Percentiles rank a stretch among this genome's conserved stretches.
Conservation (phyloP, 192 early-diverging fungal genomes). For the Umbelopsis vinacea region DNA sequence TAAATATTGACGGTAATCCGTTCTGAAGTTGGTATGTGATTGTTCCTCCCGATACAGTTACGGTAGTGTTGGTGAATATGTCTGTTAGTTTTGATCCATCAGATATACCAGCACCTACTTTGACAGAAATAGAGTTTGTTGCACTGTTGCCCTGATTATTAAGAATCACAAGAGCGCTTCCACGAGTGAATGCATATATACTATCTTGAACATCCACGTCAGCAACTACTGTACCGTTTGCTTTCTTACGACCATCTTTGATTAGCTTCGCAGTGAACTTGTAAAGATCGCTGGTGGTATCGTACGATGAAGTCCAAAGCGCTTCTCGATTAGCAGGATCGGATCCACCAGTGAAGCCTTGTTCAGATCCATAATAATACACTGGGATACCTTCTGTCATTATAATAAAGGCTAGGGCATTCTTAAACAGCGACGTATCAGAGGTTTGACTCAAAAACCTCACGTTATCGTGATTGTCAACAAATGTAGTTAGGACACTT, state of each 20-base stretch:
- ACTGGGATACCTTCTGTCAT: conserved; percentile 34
- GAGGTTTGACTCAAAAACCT: conserved; percentile 22
- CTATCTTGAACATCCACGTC: conserved; percentile 24
- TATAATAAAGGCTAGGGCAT: conserved; percentile 30
- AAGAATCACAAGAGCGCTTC: conserved; percentile 23
- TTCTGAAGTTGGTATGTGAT: conserved; percentile 23
- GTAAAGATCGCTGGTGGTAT: conserved; percentile 20
- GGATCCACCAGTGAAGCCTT: conserved; percentile 31
- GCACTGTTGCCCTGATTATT: conserved; percentile 30
- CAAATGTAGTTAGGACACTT: conserved; percentile 29
- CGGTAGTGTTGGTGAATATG: conserved; percentile 20
- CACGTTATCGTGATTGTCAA: conserved; percentile 32
- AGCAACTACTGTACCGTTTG: not conserved
- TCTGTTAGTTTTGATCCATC: conserved; percentile 20
- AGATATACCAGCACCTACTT: conserved; percentile 1
- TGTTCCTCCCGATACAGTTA: conserved; percentile 8
- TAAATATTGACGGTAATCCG: conserved; percentile 27
- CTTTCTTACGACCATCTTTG: conserved; percentile 17
- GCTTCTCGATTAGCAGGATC: conserved; percentile 36
- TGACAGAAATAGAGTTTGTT: conserved; percentile 17
- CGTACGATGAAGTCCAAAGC: conserved; percentile 33
- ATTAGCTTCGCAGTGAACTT: conserved; percentile 24
- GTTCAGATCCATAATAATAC: conserved; percentile 34
- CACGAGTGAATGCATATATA: conserved; percentile 33
- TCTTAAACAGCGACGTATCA: conserved; percentile 28